A percentile compares a stretch with the other conserved stretches of the same genome.
phyloP scores from a whole-genome alignment of 2,329 filamentous ascomycete species.

The Stagonosporopsis chrysanthemi region DNA sequence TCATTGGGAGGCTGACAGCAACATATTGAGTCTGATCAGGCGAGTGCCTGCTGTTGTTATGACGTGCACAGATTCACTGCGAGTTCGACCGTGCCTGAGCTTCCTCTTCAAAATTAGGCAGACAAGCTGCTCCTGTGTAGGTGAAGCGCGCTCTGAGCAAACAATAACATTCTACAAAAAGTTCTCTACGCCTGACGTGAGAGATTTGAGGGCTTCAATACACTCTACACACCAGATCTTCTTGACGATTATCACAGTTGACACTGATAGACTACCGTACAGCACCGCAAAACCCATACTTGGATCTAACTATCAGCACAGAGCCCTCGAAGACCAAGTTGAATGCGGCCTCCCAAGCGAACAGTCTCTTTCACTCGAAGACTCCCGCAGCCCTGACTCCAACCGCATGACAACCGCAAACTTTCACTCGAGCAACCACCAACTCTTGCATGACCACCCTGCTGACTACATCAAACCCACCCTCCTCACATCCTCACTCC shows the following conservation, averaged over 20 bases:
- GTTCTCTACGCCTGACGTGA: neutral
- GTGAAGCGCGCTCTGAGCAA: neutral
- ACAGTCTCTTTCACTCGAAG: neutral
- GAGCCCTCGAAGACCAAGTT: neutral
- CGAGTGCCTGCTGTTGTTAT: neutral
- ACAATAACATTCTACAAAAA: neutral
- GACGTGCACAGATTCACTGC: neutral
- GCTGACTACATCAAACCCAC: neutral
- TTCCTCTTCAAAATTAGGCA: neutral
- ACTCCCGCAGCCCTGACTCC: neutral
- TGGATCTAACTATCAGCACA: neutral
- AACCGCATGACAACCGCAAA: neutral
- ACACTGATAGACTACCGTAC: neutral
- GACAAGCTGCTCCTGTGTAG: neutral
- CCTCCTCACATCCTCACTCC: neutral
- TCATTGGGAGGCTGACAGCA: slow-evolving; percentile 77
- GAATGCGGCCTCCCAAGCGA: neutral
- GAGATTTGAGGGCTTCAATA: neutral
- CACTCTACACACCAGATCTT: neutral
- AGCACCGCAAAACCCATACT: neutral
- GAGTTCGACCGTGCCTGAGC: neutral
- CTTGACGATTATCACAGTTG: neutral
- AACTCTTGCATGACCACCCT: neutral
- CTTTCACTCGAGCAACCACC: neutral
- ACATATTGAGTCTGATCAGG: slow-evolving; percentile 58